Conservation (phyloP, 441 rosid genomes). For the Pelargonium myrrhifolium region DNA sequence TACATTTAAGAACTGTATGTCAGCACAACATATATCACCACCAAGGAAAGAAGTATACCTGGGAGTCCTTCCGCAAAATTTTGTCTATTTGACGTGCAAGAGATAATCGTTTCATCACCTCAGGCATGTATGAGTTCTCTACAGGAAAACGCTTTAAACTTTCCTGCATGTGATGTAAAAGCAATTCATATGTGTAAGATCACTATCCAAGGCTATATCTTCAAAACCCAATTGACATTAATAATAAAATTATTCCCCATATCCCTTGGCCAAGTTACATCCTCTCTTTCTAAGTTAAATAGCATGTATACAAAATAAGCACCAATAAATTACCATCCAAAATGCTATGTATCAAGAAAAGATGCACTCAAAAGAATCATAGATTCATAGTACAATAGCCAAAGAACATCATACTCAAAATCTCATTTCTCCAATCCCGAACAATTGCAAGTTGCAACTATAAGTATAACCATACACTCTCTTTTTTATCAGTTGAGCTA, state of each 20-base stretch:
- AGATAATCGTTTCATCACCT: conserved; percentile 74
- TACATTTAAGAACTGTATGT: neutral
- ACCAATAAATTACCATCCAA: neutral
- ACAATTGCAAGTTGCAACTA: no score
- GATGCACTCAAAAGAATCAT: neutral
- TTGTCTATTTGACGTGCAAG: conserved; percentile 90
- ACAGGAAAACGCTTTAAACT: conserved; percentile 75
- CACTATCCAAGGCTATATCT: neutral
- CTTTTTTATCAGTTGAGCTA: no score
- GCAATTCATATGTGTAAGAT: conserved; percentile 4
- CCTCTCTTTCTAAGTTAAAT: neutral
- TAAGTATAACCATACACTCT: no score
- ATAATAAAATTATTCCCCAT: neutral
- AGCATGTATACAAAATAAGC: neutral
- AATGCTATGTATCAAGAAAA: neutral
- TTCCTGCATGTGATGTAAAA: conserved; percentile 47
- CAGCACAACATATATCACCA: neutral
- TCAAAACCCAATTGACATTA: neutral
- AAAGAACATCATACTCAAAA: neutral
- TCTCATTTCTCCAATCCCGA: no score
- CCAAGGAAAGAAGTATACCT: conserved; percentile 38
- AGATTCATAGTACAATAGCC: neutral
- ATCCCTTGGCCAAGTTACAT: neutral
- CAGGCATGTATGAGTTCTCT: conserved; percentile 81
- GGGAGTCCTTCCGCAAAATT: conserved; percentile 64